These are phyloP conservation scores for Penicillium bialowiezense DNA, from an alignment of 495 filamentous ascomycete species.

Conservation along the genomic window DNA sequence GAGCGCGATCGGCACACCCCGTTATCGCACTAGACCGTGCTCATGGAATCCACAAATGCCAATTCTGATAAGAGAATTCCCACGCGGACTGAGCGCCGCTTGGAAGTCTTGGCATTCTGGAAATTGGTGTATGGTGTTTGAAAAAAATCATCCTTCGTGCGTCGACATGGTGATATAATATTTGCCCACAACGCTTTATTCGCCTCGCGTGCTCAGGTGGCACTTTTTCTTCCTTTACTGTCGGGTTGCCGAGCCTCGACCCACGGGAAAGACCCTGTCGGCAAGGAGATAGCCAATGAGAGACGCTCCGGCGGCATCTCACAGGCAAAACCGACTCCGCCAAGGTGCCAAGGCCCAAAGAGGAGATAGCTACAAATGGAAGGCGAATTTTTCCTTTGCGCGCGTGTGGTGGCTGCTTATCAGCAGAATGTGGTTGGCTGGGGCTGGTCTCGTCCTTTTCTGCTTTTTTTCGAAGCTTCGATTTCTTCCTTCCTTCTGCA, in stretches of 20 bases:
- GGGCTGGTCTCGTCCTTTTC: conserved; percentile 11
- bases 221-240: not conserved
- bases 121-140: not conserved
- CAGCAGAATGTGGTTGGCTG: conserved; percentile 19
- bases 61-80: conserved; percentile 12
- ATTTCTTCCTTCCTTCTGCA: conserved; percentile 1
- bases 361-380: conserved; percentile 10
- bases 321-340: conserved; percentile 3
- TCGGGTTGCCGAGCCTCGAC: conserved; percentile 13
- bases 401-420: conserved; percentile 14
- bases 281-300: conserved; percentile 15
- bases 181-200: no score
- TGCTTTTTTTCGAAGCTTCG: not conserved
- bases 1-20: conserved; percentile 8
- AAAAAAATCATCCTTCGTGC: not conserved
- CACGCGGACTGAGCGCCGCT: conserved; percentile 4
- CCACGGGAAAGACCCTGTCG: conserved; percentile 13
- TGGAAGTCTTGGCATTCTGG: conserved; percentile 10
- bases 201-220: no score
- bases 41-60: not conserved
- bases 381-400: conserved; percentile 16
- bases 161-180: no score
- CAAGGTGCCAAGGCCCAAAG: conserved; percentile 24
- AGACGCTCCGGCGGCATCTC: not conserved
- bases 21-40: conserved; percentile 13